These are phyloP conservation scores for Colletotrichum agaves DNA, from an alignment of 2,329 filamentous ascomycete species.

Conservation along the genomic window DNA sequence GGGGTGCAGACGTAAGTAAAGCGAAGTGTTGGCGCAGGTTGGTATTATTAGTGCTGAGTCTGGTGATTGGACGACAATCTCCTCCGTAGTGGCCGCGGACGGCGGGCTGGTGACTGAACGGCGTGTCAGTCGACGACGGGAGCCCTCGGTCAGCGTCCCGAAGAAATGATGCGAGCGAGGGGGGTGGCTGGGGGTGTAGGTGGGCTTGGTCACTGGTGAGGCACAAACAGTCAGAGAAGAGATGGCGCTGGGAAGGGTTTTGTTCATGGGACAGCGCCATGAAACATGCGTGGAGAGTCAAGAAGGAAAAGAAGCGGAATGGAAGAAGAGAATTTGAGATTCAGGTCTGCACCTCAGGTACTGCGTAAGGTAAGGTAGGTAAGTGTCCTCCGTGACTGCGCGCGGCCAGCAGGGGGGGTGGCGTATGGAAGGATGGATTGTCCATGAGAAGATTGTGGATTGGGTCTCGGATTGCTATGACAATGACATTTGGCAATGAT, in stretches of 20 bases:
- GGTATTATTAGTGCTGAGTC: conserved; percentile 1
- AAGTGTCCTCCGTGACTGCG: no score
- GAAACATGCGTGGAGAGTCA: conserved; percentile 17
- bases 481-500: neutral
- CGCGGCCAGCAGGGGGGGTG: neutral
- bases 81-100: neutral
- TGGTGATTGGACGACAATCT: neutral
- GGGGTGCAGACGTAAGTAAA: no score
- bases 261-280: conserved; percentile 16
- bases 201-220: conserved; percentile 23
- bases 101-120: neutral
- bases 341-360: neutral
- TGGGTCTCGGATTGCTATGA: neutral
- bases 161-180: conserved; percentile 7
- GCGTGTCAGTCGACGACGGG: neutral
- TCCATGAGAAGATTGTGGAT: conserved; percentile 3
- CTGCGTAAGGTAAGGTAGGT: neutral
- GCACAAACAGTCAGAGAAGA: conserved; percentile 33
- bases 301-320: conserved; percentile 29
- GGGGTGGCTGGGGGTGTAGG: neutral
- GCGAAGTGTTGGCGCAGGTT: neutral
- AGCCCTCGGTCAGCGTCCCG: neutral
- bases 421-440: neutral
- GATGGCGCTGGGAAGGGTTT: neutral
- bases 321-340: neutral